A percentile compares a stretch with the other conserved stretches of the same genome.
Evolutionary conservation across 75 land plant species (phyloP).

Genomic region (Pinus tabuliformis): DNA sequence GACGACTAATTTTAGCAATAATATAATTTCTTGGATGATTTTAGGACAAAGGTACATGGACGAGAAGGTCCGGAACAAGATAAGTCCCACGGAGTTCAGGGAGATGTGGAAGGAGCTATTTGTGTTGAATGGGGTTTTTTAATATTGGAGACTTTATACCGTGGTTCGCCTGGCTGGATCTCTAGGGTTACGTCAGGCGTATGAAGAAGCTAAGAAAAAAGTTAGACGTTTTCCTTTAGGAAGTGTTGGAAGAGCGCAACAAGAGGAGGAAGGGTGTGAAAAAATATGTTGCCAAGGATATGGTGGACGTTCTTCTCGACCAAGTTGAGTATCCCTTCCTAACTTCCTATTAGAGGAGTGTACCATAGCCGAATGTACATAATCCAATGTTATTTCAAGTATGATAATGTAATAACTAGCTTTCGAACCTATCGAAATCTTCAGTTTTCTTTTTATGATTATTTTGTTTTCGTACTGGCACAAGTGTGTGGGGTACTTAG

Average conservation of each 20-base stretch:
- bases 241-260: conserved; percentile 42
- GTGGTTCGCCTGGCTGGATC: conserved; percentile 40
- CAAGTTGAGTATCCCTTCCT: too few species aligned
- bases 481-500: too few species aligned
- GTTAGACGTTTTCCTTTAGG: conserved; percentile 25
- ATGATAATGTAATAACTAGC: too few species aligned
- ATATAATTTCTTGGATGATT: conserved; percentile 50
- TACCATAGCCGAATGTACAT: too few species aligned
- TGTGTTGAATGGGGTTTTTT: conserved; percentile 39
- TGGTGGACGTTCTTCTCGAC: too few species aligned
- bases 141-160: conserved; percentile 53
- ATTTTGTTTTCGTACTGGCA: too few species aligned
- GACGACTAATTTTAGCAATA: conserved; percentile 27
- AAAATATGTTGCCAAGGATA: conserved; percentile 32
- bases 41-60: conserved; percentile 36
- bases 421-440: too few species aligned
- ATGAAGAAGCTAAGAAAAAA: conserved; percentile 25
- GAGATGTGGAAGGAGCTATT: conserved; percentile 55
- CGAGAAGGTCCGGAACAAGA: conserved; percentile 1
- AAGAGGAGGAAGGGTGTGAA: conserved; percentile 17
- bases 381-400: too few species aligned
- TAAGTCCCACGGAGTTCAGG: conserved; percentile 33
- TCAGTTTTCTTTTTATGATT: too few species aligned
- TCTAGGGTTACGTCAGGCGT: conserved; percentile 45
- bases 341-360: too few species aligned